Base-by-base conservation (phyloP, 495 filamentous ascomycete genomes). In the Gamarada debralockiae region DNA sequence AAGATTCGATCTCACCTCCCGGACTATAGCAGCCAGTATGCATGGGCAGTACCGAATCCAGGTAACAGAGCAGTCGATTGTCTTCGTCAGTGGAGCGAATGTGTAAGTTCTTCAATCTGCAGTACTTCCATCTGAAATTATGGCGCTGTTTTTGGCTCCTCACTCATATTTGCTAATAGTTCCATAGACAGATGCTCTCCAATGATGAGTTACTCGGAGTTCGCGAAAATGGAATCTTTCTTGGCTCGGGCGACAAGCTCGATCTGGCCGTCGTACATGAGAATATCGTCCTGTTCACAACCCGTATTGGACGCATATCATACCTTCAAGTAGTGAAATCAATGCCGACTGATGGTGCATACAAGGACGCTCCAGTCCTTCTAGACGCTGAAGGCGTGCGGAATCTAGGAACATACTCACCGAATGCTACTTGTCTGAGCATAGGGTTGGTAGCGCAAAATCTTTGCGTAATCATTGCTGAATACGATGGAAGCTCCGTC, bases 61-160 rank as follows among this genome's bases (percentile, higher is more conserved):
- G 41, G 59, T 65, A 0, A 65, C 62, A 5, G 58, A 61, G 38
- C 29, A 46, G 10, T 64, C 61, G 6, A 49, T 61, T 1, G 49
- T 54, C 3, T 23, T 55, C 1, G 49, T 47, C 21, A 18, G 23
- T 45, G 52, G 41, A 2, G 1, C 27, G 14, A n/a, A 23, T 1
- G 8, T n/a, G 59, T 61, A 50, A 52, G 59, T 49, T 10, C 25
- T 47, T 21, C n/a, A n/a, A 18, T n/a, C n/a, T n/a, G n/a, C n/a
- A n/a, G n/a, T n/a, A n/a, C n/a, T n/a, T n/a, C n/a, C n/a, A n/a
- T n/a, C 49, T 50, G 18, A 12, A 50, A 10, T 46, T 15, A 25
- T 48, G 13, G 24, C 3, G 12, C 14, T 41, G 29, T 53, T 23
- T 46, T 27, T 39, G 29, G n/a, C n/a, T n/a, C n/a, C n/a, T n/a